Conservation (phyloP, 768 basidiomycete species). For the Russula abietina region DNA sequence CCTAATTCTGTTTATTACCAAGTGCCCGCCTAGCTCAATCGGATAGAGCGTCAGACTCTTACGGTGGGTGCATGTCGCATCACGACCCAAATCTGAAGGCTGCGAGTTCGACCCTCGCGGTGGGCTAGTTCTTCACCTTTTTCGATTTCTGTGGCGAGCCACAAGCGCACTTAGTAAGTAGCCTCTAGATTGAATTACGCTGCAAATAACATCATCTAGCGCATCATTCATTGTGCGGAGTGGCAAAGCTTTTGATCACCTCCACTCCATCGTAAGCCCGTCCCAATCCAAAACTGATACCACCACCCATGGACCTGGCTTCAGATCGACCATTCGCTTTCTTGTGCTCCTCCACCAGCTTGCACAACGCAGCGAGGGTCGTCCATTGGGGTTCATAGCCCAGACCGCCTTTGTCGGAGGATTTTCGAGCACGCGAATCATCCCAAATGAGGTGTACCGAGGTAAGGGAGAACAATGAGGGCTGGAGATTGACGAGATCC, state of each 20-base stretch:
- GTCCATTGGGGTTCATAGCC: conserved; percentile 34
- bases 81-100: conserved; percentile 42
- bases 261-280: too few species aligned
- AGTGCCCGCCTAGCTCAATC: conserved; percentile 59
- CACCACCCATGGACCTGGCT: conserved; percentile 28
- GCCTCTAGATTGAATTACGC: not conserved
- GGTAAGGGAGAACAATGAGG: conserved; percentile 34
- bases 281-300: conserved; percentile 27
- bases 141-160: not conserved
- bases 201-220: not conserved
- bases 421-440: conserved; percentile 35
- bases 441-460: conserved; percentile 37
- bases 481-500: conserved; percentile 37
- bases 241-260: not conserved
- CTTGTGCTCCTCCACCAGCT: conserved; percentile 32
- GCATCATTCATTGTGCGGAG: not conserved
- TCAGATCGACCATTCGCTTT: conserved; percentile 28
- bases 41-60: conserved; percentile 66
- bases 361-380: conserved; percentile 34
- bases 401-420: conserved; percentile 35
- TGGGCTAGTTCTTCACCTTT: conserved; percentile 37
- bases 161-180: not conserved
- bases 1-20: too few species aligned
- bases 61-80: conserved; percentile 24
- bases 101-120: conserved; percentile 62